Percentiles rank a stretch among this genome's conserved stretches.
Conservation (phyloP, 768 basidiomycete species). For the Chlorophyllum brunneum region DNA sequence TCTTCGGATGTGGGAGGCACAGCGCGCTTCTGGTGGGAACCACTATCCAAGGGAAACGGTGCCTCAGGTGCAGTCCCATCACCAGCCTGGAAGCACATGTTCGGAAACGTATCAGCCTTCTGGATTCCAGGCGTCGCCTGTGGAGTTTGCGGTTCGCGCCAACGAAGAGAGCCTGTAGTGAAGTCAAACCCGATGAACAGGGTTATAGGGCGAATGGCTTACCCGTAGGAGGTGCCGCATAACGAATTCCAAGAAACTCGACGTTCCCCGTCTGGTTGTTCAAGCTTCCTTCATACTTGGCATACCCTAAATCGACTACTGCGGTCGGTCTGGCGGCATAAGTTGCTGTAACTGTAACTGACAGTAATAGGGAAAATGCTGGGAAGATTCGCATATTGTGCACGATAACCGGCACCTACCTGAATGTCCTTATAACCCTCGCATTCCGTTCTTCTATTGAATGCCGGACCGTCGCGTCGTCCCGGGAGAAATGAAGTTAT, state of each 20-base stretch:
- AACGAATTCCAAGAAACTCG: constrained; percentile 41
- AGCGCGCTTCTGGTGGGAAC: constrained; percentile 6
- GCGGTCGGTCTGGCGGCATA: background rate
- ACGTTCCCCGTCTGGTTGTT: constrained; percentile 30
- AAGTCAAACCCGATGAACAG: background rate
- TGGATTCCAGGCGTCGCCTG: background rate
- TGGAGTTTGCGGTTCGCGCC: constrained; percentile 20
- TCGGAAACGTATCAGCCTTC: constrained; percentile 1
- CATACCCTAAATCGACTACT: constrained; percentile 39
- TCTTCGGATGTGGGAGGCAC: constrained; percentile 27
- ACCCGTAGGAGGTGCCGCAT: constrained; percentile 48
- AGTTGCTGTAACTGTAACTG: background rate
- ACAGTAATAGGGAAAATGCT: background rate
- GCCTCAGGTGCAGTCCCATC: constrained; percentile 5
- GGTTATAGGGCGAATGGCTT: constrained; percentile 9
- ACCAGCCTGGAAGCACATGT: constrained; percentile 7
- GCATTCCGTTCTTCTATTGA: too few species aligned
- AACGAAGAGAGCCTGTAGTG: constrained; percentile 18
- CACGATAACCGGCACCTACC: too few species aligned
- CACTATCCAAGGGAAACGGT: constrained; percentile 19
- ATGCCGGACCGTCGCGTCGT: too few species aligned
- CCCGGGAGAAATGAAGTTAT: too few species aligned
- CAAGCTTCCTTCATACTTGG: constrained; percentile 37
- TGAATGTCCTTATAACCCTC: too few species aligned
- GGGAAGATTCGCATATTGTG: background rate